A percentile compares a stretch with the other conserved stretches of the same genome.
Evolutionary conservation across 1,139 yeast species (phyloP).

Genomic region (Arxiozyma telluris): DNA sequence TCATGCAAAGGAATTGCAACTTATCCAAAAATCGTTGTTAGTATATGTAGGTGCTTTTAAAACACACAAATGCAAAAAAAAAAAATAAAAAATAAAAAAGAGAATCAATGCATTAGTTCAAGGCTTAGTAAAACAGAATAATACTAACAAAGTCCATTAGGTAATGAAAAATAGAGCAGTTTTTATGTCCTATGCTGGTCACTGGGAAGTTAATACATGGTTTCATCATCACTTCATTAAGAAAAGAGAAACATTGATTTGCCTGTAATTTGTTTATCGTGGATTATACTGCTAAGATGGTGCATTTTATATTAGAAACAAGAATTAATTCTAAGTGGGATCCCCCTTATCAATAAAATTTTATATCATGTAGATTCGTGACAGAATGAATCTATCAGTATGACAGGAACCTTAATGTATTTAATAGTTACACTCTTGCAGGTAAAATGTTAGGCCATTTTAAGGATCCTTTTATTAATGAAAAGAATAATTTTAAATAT

Average conservation of each 20-base stretch:
- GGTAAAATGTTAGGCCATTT: slow-evolving; percentile 80
- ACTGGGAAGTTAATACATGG: slow-evolving; percentile 74
- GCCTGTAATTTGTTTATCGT: slow-evolving; percentile 94
- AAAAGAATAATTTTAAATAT: slow-evolving; percentile 79
- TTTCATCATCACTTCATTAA: slow-evolving; percentile 62
- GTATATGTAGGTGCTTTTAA: too few relatives aligned
- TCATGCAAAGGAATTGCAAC: too few relatives aligned
- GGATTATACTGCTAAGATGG: slow-evolving; percentile 56
- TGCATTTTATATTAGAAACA: slow-evolving; percentile 81
- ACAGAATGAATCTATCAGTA: slow-evolving; percentile 70
- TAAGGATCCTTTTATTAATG: slow-evolving; percentile 60
- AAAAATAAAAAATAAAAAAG: too few relatives aligned
- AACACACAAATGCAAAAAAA: too few relatives aligned
- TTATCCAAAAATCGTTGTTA: too few relatives aligned
- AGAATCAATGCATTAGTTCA: too few relatives aligned
- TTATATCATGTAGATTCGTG: slow-evolving; percentile 57
- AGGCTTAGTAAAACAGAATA: too few relatives aligned
- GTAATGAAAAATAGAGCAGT: slow-evolving; percentile 13
- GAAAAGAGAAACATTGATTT: slow-evolving; percentile 87
- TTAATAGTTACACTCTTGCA: slow-evolving; percentile 51
- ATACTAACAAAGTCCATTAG: too few relatives aligned
- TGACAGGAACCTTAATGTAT: slow-evolving; percentile 52
- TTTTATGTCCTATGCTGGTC: slow-evolving; percentile 55
- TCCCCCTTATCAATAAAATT: slow-evolving; percentile 84
- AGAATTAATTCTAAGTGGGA: slow-evolving; percentile 73